Conservation (phyloP, 73 alveolate species). For the Stentor roeselii region DNA sequence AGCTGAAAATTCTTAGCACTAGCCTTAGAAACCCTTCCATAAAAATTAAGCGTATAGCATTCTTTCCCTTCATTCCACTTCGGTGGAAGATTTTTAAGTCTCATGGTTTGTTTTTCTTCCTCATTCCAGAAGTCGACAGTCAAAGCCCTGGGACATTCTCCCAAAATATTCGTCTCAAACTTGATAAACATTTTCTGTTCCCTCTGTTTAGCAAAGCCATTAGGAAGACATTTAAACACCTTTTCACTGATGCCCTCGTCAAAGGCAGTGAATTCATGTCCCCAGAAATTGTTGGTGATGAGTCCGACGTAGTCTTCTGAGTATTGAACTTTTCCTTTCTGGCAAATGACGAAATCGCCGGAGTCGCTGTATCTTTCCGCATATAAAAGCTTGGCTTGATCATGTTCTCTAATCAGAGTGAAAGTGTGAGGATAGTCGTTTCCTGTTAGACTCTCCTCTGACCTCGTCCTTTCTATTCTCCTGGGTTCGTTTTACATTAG, state of each 20-base stretch:
- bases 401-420: conserved; percentile 26
- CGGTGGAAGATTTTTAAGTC: not conserved
- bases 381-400: not conserved
- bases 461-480: conserved; percentile 3
- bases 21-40: conserved; percentile 29
- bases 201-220: not conserved
- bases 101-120: not conserved
- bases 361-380: conserved; percentile 20
- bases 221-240: not conserved
- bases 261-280: conserved; percentile 11
- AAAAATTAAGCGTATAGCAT: conserved; percentile 31
- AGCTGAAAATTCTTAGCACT: conserved; percentile 28
- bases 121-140: conserved; percentile 13
- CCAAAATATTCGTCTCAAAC: conserved; percentile 26
- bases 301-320: conserved; percentile 11
- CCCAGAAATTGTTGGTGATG: conserved; percentile 16
- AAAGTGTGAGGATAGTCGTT: conserved; percentile 25
- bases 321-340: not conserved
- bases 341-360: conserved; percentile 13
- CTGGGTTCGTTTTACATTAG: not conserved
- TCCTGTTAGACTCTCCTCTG: conserved; percentile 30
- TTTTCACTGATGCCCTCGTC: conserved; percentile 23
- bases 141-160: conserved; percentile 16
- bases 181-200: conserved; percentile 6
- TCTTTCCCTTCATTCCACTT: conserved; percentile 17